These are phyloP conservation scores for Mortierella claussenii DNA, from an alignment of 192 early-diverging fungal species.

Conservation along the genomic window DNA sequence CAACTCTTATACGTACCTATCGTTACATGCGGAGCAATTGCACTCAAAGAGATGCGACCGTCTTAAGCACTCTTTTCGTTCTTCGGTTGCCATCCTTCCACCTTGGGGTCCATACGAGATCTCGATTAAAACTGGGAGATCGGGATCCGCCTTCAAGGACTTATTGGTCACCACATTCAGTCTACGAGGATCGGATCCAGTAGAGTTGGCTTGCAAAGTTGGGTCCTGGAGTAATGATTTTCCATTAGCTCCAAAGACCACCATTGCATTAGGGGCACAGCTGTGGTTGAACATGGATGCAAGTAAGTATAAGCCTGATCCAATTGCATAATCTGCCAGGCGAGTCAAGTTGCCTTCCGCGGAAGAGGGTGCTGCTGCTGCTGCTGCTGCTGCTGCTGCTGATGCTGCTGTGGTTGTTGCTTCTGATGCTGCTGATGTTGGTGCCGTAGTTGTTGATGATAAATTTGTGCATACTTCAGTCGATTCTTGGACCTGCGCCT, in stretches of 20 bases:
- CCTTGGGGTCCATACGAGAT: constrained; percentile 47
- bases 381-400: too few species aligned
- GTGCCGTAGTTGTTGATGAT: too few species aligned
- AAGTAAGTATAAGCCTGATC: constrained; percentile 30
- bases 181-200: constrained; percentile 17
- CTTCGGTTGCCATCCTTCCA: constrained; percentile 28
- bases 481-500: constrained; percentile 1
- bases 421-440: too few species aligned
- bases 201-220: background rate
- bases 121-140: constrained; percentile 19
- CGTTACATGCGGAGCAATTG: constrained; percentile 49
- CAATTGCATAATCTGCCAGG: constrained; percentile 20
- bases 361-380: too few species aligned
- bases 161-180: constrained; percentile 35
- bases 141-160: constrained; percentile 8
- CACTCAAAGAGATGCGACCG: constrained; percentile 39
- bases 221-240: background rate
- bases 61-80: constrained; percentile 15
- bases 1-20: constrained; percentile 6
- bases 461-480: too few species aligned
- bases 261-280: constrained; percentile 44
- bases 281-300: constrained; percentile 52
- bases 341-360: background rate
- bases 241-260: constrained; percentile 28
- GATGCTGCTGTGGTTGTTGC: too few species aligned